A percentile compares a stretch with the other conserved stretches of the same genome.
phyloP scores from a whole-genome alignment of 1,284 basidiomycete species.

The Puccinia coronata region DNA sequence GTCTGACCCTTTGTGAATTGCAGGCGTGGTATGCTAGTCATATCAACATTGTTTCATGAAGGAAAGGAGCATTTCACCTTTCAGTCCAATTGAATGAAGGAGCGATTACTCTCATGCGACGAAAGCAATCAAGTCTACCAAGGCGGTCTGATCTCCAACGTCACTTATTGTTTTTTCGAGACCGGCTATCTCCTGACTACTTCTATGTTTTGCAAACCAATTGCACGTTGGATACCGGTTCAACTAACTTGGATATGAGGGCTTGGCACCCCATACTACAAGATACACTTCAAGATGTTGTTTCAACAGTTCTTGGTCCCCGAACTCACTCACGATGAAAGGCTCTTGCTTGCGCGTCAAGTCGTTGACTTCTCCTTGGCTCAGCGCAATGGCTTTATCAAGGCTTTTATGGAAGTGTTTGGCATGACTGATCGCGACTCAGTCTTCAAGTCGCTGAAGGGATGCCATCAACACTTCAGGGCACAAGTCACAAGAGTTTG shows the following conservation, averaged over 20 bases:
- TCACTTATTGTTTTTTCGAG: no score
- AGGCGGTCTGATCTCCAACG: no score
- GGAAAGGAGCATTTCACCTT: no score
- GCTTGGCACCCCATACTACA: not conserved
- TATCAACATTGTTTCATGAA: no score
- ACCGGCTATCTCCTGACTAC: no score
- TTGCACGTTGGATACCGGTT: not conserved
- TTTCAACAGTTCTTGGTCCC: not conserved
- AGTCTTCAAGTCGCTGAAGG: not conserved
- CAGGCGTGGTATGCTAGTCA: no score
- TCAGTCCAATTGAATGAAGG: no score
- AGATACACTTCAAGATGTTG: not conserved
- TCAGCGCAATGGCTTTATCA: not conserved
- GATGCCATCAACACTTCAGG: not conserved
- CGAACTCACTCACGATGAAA: not conserved
- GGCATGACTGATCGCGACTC: not conserved
- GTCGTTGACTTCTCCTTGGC: not conserved
- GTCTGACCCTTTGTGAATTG: no score
- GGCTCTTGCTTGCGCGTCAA: not conserved
- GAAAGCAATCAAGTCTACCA: no score
- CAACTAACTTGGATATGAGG: not conserved
- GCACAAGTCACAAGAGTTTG: not conserved
- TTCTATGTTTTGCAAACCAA: not conserved
- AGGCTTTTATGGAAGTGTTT: not conserved
- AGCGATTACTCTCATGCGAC: no score